phyloP scores from a whole-genome alignment of 1,284 basidiomycete genomes.

The Exobasidium rhododendri region DNA sequence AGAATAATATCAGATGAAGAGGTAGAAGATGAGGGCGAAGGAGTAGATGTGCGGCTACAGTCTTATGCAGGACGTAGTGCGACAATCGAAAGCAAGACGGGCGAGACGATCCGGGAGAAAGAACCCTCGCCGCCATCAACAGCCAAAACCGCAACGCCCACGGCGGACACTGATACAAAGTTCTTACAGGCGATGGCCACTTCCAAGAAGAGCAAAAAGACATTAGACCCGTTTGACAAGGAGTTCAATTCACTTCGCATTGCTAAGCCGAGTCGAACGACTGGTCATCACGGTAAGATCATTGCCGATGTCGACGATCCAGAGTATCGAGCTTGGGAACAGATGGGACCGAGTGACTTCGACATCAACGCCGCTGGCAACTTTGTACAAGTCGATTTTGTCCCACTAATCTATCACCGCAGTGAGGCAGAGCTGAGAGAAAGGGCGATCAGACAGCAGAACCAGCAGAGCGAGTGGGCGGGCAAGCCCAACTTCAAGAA shows the following conservation, averaged over 20 bases:
- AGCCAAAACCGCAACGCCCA: background rate
- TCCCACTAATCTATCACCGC: conserved; percentile 26
- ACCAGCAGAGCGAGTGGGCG: conserved; percentile 2
- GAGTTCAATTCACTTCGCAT: conserved; percentile 39
- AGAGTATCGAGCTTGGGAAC: conserved; percentile 9
- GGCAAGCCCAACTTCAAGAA: conserved; percentile 21
- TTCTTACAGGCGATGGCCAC: conserved; percentile 41
- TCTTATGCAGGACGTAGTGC: background rate
- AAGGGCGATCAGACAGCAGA: background rate
- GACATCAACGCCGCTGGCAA: conserved; percentile 35
- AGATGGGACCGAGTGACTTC: conserved; percentile 14
- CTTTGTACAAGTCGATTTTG: conserved; percentile 49
- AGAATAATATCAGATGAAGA: background rate
- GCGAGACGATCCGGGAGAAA: background rate
- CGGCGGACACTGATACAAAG: background rate
- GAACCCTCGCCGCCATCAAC: too few relatives aligned
- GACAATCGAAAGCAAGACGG: background rate
- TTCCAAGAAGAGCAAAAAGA: conserved; percentile 27
- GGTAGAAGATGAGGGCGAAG: background rate
- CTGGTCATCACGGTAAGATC: conserved; percentile 1
- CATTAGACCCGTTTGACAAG: conserved; percentile 39
- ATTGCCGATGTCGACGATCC: conserved; percentile 13
- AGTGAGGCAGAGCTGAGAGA: background rate
- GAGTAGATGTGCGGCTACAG: background rate
- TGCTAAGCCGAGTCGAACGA: conserved; percentile 4